Percentiles rank a stretch among this genome's conserved stretches.
phyloP scores from a whole-genome alignment of 2,329 filamentous ascomycete genomes.

The Sclerotinia spermophila region DNA sequence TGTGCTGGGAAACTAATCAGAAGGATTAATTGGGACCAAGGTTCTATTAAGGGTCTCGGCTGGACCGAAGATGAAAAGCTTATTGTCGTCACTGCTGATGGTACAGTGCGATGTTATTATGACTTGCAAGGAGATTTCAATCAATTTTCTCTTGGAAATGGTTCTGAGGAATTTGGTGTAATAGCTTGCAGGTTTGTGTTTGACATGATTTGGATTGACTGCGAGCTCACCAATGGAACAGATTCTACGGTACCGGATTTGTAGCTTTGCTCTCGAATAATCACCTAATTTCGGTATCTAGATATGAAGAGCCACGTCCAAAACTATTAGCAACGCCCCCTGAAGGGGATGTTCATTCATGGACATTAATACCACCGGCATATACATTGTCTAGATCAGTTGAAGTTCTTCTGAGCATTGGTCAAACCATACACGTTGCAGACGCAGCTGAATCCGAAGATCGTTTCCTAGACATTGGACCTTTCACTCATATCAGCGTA shows the following conservation, averaged over 20 bases:
- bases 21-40: conserved; percentile 87
- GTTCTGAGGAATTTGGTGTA: conserved; percentile 83
- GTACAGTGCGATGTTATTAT: conserved; percentile 81
- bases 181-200: conserved; percentile 63
- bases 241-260: conserved; percentile 87
- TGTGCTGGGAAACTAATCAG: conserved; percentile 85
- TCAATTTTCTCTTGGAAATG: conserved; percentile 87
- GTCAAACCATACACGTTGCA: conserved; percentile 77
- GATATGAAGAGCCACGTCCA: conserved; percentile 86
- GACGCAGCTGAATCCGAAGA: conserved; percentile 91
- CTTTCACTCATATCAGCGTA: conserved; percentile 85
- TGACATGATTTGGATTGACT: not conserved
- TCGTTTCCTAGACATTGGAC: conserved; percentile 83
- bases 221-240: conserved; percentile 20
- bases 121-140: conserved; percentile 93
- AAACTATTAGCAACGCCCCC: conserved; percentile 75
- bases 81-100: conserved; percentile 82
- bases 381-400: conserved; percentile 90
- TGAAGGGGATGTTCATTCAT: conserved; percentile 76
- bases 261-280: conserved; percentile 90
- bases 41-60: conserved; percentile 79
- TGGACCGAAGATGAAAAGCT: conserved; percentile 97
- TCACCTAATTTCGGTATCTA: conserved; percentile 77
- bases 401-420: conserved; percentile 84
- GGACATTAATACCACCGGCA: conserved; percentile 82